These are phyloP conservation scores for Fusarium anthophilum DNA, from an alignment of 2,329 filamentous ascomycete genomes.

Conservation along the genomic window DNA sequence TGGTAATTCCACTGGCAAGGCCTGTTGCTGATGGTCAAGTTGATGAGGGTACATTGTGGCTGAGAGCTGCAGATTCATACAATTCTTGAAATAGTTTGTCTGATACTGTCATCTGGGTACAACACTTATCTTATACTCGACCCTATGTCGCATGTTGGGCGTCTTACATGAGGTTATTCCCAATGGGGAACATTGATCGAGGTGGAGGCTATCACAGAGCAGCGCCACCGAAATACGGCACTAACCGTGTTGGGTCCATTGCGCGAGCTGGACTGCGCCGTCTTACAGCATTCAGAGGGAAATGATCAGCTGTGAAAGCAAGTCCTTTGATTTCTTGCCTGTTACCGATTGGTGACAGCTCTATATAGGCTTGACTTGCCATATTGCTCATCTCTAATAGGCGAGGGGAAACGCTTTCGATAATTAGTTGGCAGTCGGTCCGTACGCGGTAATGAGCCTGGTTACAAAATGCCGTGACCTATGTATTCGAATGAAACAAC, in stretches of 20 bases:
- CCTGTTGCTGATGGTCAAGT: not conserved
- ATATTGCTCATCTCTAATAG: not conserved
- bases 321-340: not conserved
- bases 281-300: not conserved
- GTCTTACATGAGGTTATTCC: constrained; percentile 1
- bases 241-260: constrained; percentile 12
- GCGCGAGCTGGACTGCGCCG: constrained; percentile 4
- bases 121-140: not conserved
- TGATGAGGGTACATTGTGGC: not conserved
- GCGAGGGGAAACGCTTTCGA: not conserved
- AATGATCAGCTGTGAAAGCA: not conserved
- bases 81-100: not conserved
- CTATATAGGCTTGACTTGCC: not conserved
- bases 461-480: too few species aligned
- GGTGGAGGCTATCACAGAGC: not conserved
- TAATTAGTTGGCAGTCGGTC: not conserved
- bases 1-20: not conserved
- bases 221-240: not conserved
- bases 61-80: too few species aligned
- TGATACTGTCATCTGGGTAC: not conserved
- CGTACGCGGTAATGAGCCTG: not conserved
- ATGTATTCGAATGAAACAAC: not conserved
- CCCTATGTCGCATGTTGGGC: not conserved
- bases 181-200: constrained; percentile 18
- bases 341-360: too few species aligned